Evolutionary conservation across 2,329 filamentous ascomycete genomes (phyloP), one percentile per base, ranked within the genome.

Genomic region (Ampelomyces quisqualis): DNA sequence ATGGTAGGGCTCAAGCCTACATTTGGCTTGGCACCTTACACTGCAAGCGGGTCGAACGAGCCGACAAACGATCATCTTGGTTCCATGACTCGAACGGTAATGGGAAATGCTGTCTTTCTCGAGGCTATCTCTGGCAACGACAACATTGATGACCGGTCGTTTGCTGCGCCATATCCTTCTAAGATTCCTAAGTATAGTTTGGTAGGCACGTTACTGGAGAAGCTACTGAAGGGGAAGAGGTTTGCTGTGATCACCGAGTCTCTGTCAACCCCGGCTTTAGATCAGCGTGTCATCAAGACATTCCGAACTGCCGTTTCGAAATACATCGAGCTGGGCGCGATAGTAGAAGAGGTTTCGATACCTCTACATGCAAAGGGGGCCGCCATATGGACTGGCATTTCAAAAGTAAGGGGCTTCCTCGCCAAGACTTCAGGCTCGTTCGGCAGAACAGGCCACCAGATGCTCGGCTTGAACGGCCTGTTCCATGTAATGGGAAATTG

Each of bases 1-100:
- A 53, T 59, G 38, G 72, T 77, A 9, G 76, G 76, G 0, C 55
- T 78, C 9, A 79, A 79, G 40, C 74, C 77, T 0, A 79, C 77
- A 0, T 70, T 75, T 47, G 77, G 77, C 0, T 62, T 78, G 1
- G 65, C 79, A 0, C 77, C 77, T 0, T 79, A 71, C 37, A 79
- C 73, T 0, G 77, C 74, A 0, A 69, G 75, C 31, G 68, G 69
- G 2, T 73, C 70, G 26, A 72, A 74, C 0, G 74, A 78, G 42
- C 68, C 75, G 0, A 69, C 75, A 2, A 73, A 77, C 28, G 78
- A 81, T 45, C 76, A 80, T 48, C 24, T 61, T 8, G 73, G 73
- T 0, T 73, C 74, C 1, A 73, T 77, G 61, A 70, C 74, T 1
- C 57, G 57, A 7, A 71, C 60, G 0, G 55, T 77, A 0, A 47